Evolutionary conservation across 257 asterid species (phyloP).

Genomic region (Solanum sitiens): DNA sequence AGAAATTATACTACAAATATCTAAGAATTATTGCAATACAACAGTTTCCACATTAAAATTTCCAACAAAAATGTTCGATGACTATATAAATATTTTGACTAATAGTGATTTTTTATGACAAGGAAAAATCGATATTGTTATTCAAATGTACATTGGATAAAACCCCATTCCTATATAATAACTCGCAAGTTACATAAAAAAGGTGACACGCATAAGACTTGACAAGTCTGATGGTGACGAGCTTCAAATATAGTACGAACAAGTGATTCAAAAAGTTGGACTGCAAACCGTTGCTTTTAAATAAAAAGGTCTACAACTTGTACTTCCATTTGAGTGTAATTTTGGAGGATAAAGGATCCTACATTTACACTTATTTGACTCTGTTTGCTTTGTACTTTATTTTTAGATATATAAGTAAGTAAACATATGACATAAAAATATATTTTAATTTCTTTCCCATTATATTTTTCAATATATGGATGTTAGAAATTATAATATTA

Average conservation of each 20-base stretch:
- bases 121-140: too few species aligned
- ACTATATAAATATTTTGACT: neutral
- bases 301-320: neutral
- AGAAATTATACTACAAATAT: too few species aligned
- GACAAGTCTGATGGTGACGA: accelerated
- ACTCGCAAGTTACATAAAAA: too few species aligned
- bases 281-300: neutral
- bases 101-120: too few species aligned
- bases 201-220: too few species aligned
- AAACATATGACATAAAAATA: neutral
- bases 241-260: too few species aligned
- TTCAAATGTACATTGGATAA: too few species aligned
- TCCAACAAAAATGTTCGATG: too few species aligned
- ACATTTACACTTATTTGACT: neutral
- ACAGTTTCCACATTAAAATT: too few species aligned
- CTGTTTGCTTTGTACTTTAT: neutral
- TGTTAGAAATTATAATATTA: neutral
- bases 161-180: accelerated
- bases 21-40: neutral
- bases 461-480: neutral
- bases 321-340: neutral
- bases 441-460: neutral
- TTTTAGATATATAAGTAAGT: neutral
- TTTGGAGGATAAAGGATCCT: neutral
- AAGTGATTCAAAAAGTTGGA: too few species aligned